Evolutionary conservation across 352 stramenopile species (phyloP).

Genomic region (Globisporangium alternatum): DNA sequence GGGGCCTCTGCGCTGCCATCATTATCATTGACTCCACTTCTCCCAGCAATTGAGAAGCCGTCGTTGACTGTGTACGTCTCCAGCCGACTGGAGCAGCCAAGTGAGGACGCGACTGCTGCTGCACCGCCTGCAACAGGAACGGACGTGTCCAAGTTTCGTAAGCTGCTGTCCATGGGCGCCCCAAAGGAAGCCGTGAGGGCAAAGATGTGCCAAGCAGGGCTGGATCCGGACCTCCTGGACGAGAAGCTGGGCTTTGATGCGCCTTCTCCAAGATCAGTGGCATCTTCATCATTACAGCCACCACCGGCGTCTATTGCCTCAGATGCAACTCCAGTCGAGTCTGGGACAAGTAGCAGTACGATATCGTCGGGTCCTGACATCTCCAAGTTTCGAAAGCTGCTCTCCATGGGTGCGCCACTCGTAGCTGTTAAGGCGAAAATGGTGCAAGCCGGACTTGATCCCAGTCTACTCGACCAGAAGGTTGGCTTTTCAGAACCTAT

Average conservation of each 20-base stretch:
- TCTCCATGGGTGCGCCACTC: constrained; percentile 58
- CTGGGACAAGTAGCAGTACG: background rate
- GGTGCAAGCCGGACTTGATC: constrained; percentile 53
- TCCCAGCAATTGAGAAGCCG: constrained; percentile 7
- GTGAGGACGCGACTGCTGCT: background rate
- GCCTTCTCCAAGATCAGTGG: constrained; percentile 52
- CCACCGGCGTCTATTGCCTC: background rate
- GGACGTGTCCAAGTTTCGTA: constrained; percentile 86
- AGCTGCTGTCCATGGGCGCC: constrained; percentile 88
- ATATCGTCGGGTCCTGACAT: constrained; percentile 23
- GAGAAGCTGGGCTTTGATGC: constrained; percentile 34
- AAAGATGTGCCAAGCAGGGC: constrained; percentile 65
- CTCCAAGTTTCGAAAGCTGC: constrained; percentile 61
- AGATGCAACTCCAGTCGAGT: background rate
- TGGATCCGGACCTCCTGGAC: constrained; percentile 57
- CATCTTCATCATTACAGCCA: constrained; percentile 21
- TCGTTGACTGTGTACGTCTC: constrained; percentile 15
- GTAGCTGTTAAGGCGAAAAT: constrained; percentile 67
- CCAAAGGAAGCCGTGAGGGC: constrained; percentile 63
- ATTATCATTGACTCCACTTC: constrained; percentile 21
- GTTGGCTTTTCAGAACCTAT: constrained; percentile 1
- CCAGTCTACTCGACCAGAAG: constrained; percentile 41
- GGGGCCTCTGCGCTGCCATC: constrained; percentile 15
- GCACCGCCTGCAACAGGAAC: constrained; percentile 12
- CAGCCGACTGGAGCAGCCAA: constrained; percentile 14